Percentiles rank a stretch among this genome's conserved stretches.
Conservation (phyloP, 2,329 filamentous ascomycete species). For the Fusarium gaditjirri region DNA sequence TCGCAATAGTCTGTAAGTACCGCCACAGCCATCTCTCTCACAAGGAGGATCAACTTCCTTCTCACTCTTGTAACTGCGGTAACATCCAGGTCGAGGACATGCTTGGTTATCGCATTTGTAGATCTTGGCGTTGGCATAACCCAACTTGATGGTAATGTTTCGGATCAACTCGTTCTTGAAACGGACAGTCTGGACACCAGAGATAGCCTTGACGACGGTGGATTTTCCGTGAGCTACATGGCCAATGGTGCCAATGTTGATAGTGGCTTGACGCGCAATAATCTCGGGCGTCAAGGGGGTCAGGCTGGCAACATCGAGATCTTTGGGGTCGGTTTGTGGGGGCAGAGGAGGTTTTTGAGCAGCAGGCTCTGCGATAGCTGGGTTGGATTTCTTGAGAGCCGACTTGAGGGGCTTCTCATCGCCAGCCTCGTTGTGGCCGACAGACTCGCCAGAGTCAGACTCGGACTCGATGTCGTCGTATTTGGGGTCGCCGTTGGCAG, state of each 20-base stretch:
- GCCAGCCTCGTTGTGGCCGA: slow-evolving; percentile 66
- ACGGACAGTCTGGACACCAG: slow-evolving; percentile 96
- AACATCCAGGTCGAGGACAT: slow-evolving; percentile 95
- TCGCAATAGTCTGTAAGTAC: slow-evolving; percentile 87
- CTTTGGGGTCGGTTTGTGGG: slow-evolving; percentile 91
- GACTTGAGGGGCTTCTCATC: slow-evolving; percentile 82
- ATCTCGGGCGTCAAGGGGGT: slow-evolving; percentile 94
- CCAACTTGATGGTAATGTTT: slow-evolving; percentile 99
- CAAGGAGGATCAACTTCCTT: slow-evolving; percentile 98
- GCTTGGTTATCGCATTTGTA: slow-evolving; percentile 96
- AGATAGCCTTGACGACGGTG: slow-evolving; percentile 98
- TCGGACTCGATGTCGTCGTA: slow-evolving; percentile 81
- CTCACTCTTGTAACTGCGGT: slow-evolving; percentile 97
- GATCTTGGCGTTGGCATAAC: slow-evolving; percentile 99
- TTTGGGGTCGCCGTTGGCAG: slow-evolving; percentile 69
- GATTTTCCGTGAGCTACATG: slow-evolving; percentile 99
- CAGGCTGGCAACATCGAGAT: slow-evolving; percentile 83
- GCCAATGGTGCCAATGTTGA: slow-evolving; percentile 98
- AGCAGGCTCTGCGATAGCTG: slow-evolving; percentile 66
- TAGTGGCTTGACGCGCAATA: slow-evolving; percentile 96
- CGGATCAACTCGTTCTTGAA: slow-evolving; percentile 99
- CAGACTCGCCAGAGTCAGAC: slow-evolving; percentile 72
- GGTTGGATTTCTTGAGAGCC: slow-evolving; percentile 79
- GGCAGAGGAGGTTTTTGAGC: slow-evolving; percentile 68
- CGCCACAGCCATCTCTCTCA: slow-evolving; percentile 89